Percentiles rank a stretch among this genome's conserved stretches.
Conservation (phyloP, 73 alveolate genomes). For the Tetrahymena borealis region DNA sequence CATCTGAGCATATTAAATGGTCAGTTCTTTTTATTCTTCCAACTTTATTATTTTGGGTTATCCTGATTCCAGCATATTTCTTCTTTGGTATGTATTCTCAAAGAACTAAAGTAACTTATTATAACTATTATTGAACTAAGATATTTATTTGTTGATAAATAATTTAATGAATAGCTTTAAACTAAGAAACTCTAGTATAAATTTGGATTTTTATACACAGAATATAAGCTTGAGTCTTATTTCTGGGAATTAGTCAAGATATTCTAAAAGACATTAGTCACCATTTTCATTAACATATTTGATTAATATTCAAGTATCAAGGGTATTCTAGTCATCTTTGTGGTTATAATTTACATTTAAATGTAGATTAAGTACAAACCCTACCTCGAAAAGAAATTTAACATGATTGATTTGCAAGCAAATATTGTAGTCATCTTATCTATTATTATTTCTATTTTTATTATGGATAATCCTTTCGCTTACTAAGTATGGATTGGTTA, state of each 20-base stretch:
- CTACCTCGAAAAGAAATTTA: slow-evolving; percentile 13
- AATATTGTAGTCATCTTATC: background rate
- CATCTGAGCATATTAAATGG: background rate
- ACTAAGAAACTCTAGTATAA: background rate
- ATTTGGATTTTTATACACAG: slow-evolving; percentile 24
- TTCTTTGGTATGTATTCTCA: background rate
- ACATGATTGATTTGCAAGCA: slow-evolving; percentile 2
- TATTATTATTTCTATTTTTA: background rate
- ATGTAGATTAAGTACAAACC: slow-evolving; percentile 6
- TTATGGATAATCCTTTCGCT: background rate
- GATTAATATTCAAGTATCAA: background rate
- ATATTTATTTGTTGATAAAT: background rate
- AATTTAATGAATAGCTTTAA: background rate
- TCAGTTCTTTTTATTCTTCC: background rate
- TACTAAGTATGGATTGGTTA: background rate
- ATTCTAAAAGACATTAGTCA: slow-evolving; percentile 19
- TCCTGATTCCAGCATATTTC: slow-evolving; percentile 4
- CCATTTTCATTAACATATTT: background rate
- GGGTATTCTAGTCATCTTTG: slow-evolving; percentile 11
- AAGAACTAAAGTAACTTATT: background rate
- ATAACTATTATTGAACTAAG: background rate
- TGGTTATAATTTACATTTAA: background rate
- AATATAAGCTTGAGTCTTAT: slow-evolving; percentile 5
- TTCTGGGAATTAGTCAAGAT: slow-evolving; percentile 35
- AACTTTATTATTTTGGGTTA: slow-evolving; percentile 12